Evolutionary conservation across 306 rosid genomes (phyloP).

Genomic region (Cajanus cajan): DNA sequence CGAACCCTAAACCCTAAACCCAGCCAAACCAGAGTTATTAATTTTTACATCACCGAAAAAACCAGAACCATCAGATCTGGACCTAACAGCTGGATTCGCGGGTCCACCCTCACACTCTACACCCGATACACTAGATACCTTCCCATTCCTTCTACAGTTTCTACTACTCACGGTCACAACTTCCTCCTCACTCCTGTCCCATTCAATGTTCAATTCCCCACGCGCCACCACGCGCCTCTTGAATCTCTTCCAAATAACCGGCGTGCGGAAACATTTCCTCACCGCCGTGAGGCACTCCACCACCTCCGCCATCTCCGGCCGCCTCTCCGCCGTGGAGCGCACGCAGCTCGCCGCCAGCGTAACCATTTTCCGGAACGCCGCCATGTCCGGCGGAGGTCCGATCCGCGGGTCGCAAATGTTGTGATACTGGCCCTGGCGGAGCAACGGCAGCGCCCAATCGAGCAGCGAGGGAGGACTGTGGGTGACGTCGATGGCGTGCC

Average conservation of each 20-base stretch:
- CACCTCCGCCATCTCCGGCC: slow-evolving; percentile 66
- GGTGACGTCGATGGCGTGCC: slow-evolving; percentile 64
- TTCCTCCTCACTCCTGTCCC: slow-evolving; percentile 36
- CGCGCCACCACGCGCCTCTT: slow-evolving; percentile 28
- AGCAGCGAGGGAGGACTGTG: slow-evolving; percentile 70
- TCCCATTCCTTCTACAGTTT: slow-evolving; percentile 40
- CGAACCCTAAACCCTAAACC: neutral
- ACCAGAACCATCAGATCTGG: slow-evolving; percentile 48
- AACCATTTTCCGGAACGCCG: slow-evolving; percentile 34
- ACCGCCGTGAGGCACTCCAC: slow-evolving; percentile 41
- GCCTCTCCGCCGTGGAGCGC: slow-evolving; percentile 44
- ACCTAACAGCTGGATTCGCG: slow-evolving; percentile 27
- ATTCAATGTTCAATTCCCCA: slow-evolving; percentile 13
- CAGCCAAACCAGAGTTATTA: neutral
- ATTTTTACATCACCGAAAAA: neutral
- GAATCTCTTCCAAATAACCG: slow-evolving; percentile 40
- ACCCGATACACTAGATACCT: slow-evolving; percentile 42
- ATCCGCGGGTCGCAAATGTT: slow-evolving; percentile 49
- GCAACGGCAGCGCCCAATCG: slow-evolving; percentile 68
- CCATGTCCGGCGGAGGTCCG: slow-evolving; percentile 39
- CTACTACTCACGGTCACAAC: slow-evolving; percentile 4
- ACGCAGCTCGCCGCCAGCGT: slow-evolving; percentile 61
- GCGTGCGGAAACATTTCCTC: slow-evolving; percentile 30
- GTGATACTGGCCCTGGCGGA: slow-evolving; percentile 40
- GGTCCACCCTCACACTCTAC: slow-evolving; percentile 32